Percentiles rank a stretch among this genome's conserved stretches.
Conservation (phyloP, 129 eudicot genomes). For the Centrapalus pauciflorus region DNA sequence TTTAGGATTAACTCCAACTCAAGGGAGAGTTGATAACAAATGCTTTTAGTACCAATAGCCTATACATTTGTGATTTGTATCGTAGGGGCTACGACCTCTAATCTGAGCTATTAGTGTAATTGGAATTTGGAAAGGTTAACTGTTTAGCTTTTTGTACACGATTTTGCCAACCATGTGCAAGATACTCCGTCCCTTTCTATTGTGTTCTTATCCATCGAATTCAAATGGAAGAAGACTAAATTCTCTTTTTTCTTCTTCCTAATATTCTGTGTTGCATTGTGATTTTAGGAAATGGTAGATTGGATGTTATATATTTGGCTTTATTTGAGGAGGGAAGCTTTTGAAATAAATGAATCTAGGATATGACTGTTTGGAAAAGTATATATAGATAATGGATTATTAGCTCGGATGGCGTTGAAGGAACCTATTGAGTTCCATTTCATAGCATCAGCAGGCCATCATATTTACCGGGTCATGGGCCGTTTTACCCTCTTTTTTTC, state of each 20-base stretch:
- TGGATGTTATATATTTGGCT: neutral
- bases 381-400: no score
- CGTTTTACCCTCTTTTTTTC: no score
- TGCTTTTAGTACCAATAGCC: no score
- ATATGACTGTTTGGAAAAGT: conserved; percentile 13
- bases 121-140: no score
- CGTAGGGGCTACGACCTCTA: no score
- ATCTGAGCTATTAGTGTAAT: neutral
- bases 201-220: neutral
- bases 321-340: neutral
- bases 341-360: neutral
- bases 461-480: no score
- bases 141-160: neutral
- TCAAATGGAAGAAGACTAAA: neutral
- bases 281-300: neutral
- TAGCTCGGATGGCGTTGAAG: neutral
- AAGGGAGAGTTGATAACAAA: no score
- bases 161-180: neutral
- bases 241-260: neutral
- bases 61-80: no score
- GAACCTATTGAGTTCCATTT: conserved; percentile 3
- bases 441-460: no score
- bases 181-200: neutral
- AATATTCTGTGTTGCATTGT: neutral
- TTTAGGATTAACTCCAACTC: no score